A percentile compares a stretch with the other conserved stretches of the same genome.
Conservation (phyloP, 202 grass and related monocot genomes). For the Digitaria exilis region DNA sequence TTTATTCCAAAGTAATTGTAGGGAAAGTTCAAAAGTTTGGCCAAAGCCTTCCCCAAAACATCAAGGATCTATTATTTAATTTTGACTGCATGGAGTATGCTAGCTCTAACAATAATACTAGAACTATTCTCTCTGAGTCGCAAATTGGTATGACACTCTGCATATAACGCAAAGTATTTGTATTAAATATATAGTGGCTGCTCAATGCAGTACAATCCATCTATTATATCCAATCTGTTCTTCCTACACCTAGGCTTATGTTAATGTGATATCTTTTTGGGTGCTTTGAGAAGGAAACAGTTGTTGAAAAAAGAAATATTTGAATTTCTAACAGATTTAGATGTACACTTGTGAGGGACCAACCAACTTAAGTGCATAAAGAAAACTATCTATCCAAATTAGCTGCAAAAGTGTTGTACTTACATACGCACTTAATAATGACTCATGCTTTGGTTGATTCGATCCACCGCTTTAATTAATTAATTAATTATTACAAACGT, state of each 20-base stretch:
- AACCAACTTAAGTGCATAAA: neutral
- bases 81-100: too few species aligned
- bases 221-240: too few species aligned
- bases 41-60: neutral
- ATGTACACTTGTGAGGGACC: neutral
- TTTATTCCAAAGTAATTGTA: neutral
- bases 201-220: too few species aligned
- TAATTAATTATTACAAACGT: neutral
- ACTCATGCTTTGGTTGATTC: neutral
- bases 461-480: neutral
- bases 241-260: neutral
- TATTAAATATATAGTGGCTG: too few species aligned
- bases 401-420: constrained; percentile 2
- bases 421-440: neutral
- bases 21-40: neutral
- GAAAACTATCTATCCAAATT: neutral
- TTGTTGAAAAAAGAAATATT: neutral
- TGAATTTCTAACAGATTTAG: neutral
- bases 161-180: too few species aligned
- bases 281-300: neutral
- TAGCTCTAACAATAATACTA: too few species aligned
- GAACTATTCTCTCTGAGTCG: too few species aligned
- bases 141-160: too few species aligned
- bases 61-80: too few species aligned
- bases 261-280: neutral